Base-by-base conservation (phyloP, 176 grass and related monocot species). In the Panicum miliaceum region DNA sequence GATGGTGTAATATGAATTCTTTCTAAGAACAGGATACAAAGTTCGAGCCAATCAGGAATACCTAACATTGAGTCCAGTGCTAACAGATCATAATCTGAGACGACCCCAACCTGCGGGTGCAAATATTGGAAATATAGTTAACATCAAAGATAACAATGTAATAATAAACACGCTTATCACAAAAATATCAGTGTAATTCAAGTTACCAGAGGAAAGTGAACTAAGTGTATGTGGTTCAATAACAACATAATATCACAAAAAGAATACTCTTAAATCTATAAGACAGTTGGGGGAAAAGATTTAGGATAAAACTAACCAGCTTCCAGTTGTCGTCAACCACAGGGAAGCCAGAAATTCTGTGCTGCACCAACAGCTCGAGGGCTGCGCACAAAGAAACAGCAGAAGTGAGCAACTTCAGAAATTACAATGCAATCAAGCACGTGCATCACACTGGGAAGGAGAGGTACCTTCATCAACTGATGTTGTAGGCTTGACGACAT, bases 61-160 rank as follows among this genome's bases (percentile, higher is more conserved):
- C 96, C 96, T 98, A 91, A 90, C 66, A 98, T 90, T 14, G 96
- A 93, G 53, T 98, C 96, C 71, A 98, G 81, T 22, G 93, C 93
- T 87, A 98, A 80, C 41, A 98, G 87, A 93, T 98, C 96, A 65
- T 95, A 98, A 90, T 98, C 91, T 81, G 96, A 98, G 62, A 98
- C 96, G 13, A 98, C 91, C 62, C 96, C 96, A 83, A 98, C 91
- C 96, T 98, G 87, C 64, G 50, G 13, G 48, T 73, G 23, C n/a
- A 83, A 86, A 87, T 65, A 51, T 18, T 19, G 2, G 7, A 56
- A 79, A 26, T 68, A 54, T 53, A 50, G 77, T 73, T 66, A 56
- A 29, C 12, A 16, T 75, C 78, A 26, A 56, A 74, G 36, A 52
- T 74, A 48, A 40, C 67, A 65, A 15, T 82, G 25, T 50, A 15